Evolutionary conservation across 139 green algal species (phyloP), one percentile per base, ranked within the genome.

Genomic region (Diplosphaera chodatii): DNA sequence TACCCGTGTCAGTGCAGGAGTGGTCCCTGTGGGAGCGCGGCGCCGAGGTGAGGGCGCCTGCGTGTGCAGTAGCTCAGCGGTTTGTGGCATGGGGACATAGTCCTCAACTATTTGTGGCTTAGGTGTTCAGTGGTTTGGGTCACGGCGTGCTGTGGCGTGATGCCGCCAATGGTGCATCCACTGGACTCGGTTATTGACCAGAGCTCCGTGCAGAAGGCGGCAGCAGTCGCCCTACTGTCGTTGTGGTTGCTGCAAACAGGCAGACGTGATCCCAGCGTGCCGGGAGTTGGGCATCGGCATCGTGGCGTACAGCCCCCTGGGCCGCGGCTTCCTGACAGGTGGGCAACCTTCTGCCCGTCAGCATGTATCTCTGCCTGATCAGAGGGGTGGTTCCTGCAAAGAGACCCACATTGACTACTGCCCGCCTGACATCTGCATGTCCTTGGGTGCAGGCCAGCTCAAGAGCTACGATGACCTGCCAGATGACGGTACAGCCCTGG

Each of bases 221-320:
- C n/a, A n/a, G n/a, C n/a, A n/a, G n/a, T n/a, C n/a, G n/a, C n/a
- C n/a, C n/a, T n/a, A n/a, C n/a, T n/a, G n/a, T n/a, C n/a, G n/a
- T n/a, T n/a, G n/a, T n/a, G n/a, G n/a, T n/a, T 48, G 37, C 6
- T 48, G 10, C 10, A 10, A 6, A 66, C 70, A 84, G 79, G 59
- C 65, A 2, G 82, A 88, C 37, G 69, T 91, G 25, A 56, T 91
- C 3, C 86, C 84, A 0, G 63, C 67, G 23, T 88, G 75, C 68
- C 64, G 80, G 4, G 85, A 89, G 82, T 80, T 91, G n/a, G 88
- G 87, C 55, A 90, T 91, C 40, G 86, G 77, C 3, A 77, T 93
- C 1, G 68, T 91, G n/a, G 81, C 87, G 6, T 93, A 93, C 84
- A 83, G 67, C n/a, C 88, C 87, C 0, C 72, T 93, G 29, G 85